Conservation (phyloP, 2,329 filamentous ascomycete species). For the Orbilia quercus region DNA sequence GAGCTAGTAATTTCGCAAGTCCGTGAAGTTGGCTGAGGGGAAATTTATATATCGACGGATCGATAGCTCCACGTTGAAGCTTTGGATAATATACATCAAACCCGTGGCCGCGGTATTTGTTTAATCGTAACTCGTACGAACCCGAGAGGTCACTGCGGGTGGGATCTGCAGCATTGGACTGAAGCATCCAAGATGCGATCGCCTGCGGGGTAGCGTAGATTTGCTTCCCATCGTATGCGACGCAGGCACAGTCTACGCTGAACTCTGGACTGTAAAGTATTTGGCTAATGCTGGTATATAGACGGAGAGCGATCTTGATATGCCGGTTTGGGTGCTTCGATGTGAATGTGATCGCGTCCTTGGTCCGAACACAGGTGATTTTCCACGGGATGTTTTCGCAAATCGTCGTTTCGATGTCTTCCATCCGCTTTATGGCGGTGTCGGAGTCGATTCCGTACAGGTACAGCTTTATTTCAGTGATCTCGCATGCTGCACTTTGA, state of each 20-base stretch:
- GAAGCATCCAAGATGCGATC: conserved; percentile 80
- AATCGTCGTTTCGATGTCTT: conserved; percentile 78
- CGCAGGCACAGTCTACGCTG: conserved; percentile 83
- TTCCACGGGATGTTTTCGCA: conserved; percentile 79
- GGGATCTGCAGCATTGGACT: conserved; percentile 82
- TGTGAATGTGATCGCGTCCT: conserved; percentile 85
- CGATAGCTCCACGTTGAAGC: conserved; percentile 77
- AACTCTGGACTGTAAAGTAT: conserved; percentile 74
- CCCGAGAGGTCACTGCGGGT: conserved; percentile 79
- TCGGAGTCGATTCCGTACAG: conserved; percentile 79
- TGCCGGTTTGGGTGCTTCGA: conserved; percentile 85
- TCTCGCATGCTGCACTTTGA: conserved; percentile 80
- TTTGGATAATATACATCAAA: conserved; percentile 85
- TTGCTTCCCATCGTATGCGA: conserved; percentile 81
- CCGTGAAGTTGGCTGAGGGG: conserved; percentile 80
- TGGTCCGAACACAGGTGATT: conserved; percentile 73
- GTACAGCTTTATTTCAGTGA: conserved; percentile 87
- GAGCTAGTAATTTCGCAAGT: conserved; percentile 79
- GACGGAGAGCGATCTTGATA: conserved; percentile 81
- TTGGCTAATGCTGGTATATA: conserved; percentile 84
- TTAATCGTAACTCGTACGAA: conserved; percentile 81
- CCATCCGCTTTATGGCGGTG: conserved; percentile 85
- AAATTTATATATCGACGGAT: conserved; percentile 87
- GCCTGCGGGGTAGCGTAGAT: conserved; percentile 83
- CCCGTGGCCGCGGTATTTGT: conserved; percentile 83